Evolutionary conservation across 2,329 filamentous ascomycete genomes (phyloP).

Genomic region (Fusarium burgessii): DNA sequence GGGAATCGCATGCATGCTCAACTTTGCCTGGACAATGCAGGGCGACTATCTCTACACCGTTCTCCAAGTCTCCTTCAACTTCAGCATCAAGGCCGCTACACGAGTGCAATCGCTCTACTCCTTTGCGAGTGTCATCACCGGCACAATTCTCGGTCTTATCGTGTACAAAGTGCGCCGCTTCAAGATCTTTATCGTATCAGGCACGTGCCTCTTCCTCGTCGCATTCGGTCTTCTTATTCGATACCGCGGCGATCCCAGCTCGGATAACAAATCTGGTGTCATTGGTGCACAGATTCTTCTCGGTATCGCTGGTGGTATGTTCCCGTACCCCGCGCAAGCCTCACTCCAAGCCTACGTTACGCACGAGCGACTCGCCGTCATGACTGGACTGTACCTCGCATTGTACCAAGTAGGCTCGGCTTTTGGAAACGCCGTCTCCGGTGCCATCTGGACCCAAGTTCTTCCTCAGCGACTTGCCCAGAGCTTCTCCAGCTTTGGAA

Average conservation of each 20-base stretch:
- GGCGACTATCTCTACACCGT: slow-evolving; percentile 74
- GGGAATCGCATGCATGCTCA: slow-evolving; percentile 67
- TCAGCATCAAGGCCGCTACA: slow-evolving; percentile 66
- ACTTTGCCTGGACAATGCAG: slow-evolving; percentile 72
- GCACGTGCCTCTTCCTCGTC: slow-evolving; percentile 71
- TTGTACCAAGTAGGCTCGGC: slow-evolving; percentile 73
- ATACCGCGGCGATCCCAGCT: slow-evolving; percentile 65
- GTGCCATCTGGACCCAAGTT: slow-evolving; percentile 71
- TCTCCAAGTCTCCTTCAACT: slow-evolving; percentile 70
- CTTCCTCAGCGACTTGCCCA: slow-evolving; percentile 60
- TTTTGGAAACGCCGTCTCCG: slow-evolving; percentile 69
- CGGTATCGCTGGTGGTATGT: slow-evolving; percentile 73
- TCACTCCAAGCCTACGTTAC: slow-evolving; percentile 57
- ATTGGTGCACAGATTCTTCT: slow-evolving; percentile 73
- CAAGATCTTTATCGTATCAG: slow-evolving; percentile 72
- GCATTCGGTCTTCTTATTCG: slow-evolving; percentile 74
- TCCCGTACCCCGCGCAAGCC: slow-evolving; percentile 63
- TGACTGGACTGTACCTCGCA: slow-evolving; percentile 72
- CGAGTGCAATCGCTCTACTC: slow-evolving; percentile 71
- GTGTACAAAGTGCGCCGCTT: slow-evolving; percentile 69
- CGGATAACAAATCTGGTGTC: slow-evolving; percentile 63
- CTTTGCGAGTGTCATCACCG: slow-evolving; percentile 67
- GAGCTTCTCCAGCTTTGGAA: slow-evolving; percentile 51
- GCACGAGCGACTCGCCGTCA: slow-evolving; percentile 69
- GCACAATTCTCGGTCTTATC: slow-evolving; percentile 66